Conservation (phyloP, 352 stramenopile species). For the Phytophthora pseudosyringae region DNA sequence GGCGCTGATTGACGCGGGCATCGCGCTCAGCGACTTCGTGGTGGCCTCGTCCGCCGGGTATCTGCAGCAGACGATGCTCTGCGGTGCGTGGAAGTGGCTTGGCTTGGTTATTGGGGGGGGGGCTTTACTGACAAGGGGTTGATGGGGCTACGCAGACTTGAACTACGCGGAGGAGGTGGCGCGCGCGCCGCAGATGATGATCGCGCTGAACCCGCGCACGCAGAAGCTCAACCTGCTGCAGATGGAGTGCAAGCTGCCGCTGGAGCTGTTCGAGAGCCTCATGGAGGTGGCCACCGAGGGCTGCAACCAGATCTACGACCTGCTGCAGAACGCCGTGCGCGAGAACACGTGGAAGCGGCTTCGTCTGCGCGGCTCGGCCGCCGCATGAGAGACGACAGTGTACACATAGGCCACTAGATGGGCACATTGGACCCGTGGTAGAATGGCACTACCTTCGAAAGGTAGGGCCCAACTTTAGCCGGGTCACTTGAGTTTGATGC, state of each 20-base stretch:
- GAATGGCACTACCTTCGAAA: not conserved
- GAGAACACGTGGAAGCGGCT: constrained; percentile 87
- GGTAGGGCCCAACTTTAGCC: constrained; percentile 6
- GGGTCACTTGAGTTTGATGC: constrained; percentile 26
- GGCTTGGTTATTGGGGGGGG: not conserved
- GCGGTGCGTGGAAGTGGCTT: constrained; percentile 44
- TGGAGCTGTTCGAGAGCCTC: constrained; percentile 89
- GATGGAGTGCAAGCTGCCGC: constrained; percentile 91
- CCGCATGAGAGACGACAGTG: constrained; percentile 29
- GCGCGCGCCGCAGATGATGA: constrained; percentile 86
- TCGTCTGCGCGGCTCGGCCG: constrained; percentile 52
- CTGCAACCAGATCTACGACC: constrained; percentile 86
- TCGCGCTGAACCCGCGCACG: constrained; percentile 90
- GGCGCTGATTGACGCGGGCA: constrained; percentile 91
- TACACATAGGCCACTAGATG: not conserved
- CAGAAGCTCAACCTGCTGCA: constrained; percentile 89
- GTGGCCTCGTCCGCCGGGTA: constrained; percentile 90
- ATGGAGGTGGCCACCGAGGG: constrained; percentile 83
- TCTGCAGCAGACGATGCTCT: constrained; percentile 89
- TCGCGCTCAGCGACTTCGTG: constrained; percentile 93
- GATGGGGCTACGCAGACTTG: constrained; percentile 61
- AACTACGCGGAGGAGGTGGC: constrained; percentile 91
- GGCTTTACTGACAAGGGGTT: constrained; percentile 9
- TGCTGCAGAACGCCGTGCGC: constrained; percentile 86
- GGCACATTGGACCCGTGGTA: constrained; percentile 1